Evolutionary conservation across 2,329 filamentous ascomycete genomes (phyloP).

Genomic region (Huntiella decipiens): DNA sequence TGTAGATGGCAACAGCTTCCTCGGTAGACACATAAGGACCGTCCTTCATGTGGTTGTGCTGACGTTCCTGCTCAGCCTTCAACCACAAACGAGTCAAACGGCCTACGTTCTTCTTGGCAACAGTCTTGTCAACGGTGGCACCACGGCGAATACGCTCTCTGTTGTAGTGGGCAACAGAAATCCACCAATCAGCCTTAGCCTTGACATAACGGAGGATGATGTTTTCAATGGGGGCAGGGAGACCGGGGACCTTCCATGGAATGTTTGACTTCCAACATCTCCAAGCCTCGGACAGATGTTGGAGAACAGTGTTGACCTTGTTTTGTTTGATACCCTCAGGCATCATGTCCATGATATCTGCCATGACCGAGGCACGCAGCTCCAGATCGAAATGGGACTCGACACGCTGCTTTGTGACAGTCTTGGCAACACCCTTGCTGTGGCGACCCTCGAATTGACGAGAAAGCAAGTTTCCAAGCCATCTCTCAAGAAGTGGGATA

Average conservation of each 20-base stretch:
- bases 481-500: slow-evolving; percentile 86
- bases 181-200: slow-evolving; percentile 99
- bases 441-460: slow-evolving; percentile 96
- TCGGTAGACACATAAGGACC: slow-evolving; percentile 96
- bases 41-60: slow-evolving; percentile 99
- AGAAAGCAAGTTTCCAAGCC: slow-evolving; percentile 90
- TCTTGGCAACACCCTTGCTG: slow-evolving; percentile 97
- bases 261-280: slow-evolving; percentile 99
- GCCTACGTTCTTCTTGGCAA: slow-evolving; percentile 97
- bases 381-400: slow-evolving; percentile 97
- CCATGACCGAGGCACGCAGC: slow-evolving; percentile 94
- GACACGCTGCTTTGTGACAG: slow-evolving; percentile 95
- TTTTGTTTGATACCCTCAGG: slow-evolving; percentile 98
- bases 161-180: slow-evolving; percentile 97
- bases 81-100: slow-evolving; percentile 89
- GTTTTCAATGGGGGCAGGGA: slow-evolving; percentile 94
- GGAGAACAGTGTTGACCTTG: slow-evolving; percentile 94
- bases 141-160: slow-evolving; percentile 90
- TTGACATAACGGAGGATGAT: slow-evolving; percentile 98
- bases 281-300: slow-evolving; percentile 96
- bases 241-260: slow-evolving; percentile 93
- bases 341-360: slow-evolving; percentile 99
- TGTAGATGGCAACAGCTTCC: slow-evolving; percentile 96
- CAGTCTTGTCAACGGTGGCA: slow-evolving; percentile 96
- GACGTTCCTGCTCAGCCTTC: slow-evolving; percentile 92